Conservation (phyloP, 1,284 basidiomycete genomes). For the Naganishia sp. region DNA sequence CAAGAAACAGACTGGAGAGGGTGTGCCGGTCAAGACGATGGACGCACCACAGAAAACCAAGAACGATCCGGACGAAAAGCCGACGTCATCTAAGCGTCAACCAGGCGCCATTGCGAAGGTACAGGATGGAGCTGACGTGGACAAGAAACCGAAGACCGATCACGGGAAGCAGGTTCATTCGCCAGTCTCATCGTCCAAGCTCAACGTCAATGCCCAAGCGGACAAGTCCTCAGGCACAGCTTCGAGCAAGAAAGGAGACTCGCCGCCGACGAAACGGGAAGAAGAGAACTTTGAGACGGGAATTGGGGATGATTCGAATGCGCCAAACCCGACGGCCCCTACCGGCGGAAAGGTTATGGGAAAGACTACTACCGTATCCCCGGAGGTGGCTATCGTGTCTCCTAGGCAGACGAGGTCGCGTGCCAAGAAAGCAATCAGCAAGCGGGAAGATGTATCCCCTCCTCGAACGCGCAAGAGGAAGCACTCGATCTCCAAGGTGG, state of each 20-base stretch:
- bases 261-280: constrained; percentile 18
- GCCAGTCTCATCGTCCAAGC: not conserved
- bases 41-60: constrained; percentile 1
- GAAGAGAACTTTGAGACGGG: constrained; percentile 36
- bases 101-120: too few relatives aligned
- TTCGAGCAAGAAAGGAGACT: not conserved
- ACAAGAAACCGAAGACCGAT: constrained; percentile 6
- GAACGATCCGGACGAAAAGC: not conserved
- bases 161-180: constrained; percentile 25
- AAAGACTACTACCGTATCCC: not conserved
- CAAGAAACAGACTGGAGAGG: constrained; percentile 60
- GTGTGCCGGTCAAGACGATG: constrained; percentile 2
- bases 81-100: not conserved
- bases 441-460: not conserved
- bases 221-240: constrained; percentile 12
- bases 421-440: not conserved
- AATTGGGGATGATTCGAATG: constrained; percentile 44
- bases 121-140: not conserved
- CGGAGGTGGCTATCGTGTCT: not conserved
- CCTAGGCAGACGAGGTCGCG: constrained; percentile 15
- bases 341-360: not conserved
- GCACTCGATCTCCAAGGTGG: not conserved
- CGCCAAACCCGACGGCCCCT: constrained; percentile 2
- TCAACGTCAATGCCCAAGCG: constrained; percentile 7
- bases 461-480: not conserved